phyloP scores from a whole-genome alignment of 805 yeast genomes.

The Nakazawaea ambrosiae region DNA sequence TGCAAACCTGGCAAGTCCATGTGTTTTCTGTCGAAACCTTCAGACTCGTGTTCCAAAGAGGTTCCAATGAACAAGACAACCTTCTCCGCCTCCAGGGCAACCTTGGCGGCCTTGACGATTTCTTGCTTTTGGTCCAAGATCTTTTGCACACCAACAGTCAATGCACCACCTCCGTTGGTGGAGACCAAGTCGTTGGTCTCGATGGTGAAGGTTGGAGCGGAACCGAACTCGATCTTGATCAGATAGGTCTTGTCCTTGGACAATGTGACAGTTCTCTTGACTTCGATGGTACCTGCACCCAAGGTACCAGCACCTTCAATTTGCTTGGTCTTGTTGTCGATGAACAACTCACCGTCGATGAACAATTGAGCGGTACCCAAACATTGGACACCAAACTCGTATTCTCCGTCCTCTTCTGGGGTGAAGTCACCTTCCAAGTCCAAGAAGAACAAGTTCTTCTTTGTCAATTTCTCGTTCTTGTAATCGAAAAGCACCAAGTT shows the following conservation, averaged over 20 bases:
- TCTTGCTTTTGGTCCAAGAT: constrained; percentile 23
- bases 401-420: constrained; percentile 31
- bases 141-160: constrained; percentile 26
- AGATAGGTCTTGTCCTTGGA: constrained; percentile 28
- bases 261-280: constrained; percentile 20
- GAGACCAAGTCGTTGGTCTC: constrained; percentile 15
- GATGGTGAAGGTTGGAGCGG: constrained; percentile 28
- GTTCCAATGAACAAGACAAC: constrained; percentile 47
- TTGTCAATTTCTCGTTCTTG: constrained; percentile 13
- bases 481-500: constrained; percentile 19
- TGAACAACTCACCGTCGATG: constrained; percentile 33
- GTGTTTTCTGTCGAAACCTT: constrained; percentile 47
- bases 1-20: constrained; percentile 46
- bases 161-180: constrained; percentile 29
- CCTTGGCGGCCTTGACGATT: constrained; percentile 34
- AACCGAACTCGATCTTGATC: constrained; percentile 34
- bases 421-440: constrained; percentile 31
- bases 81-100: constrained; percentile 46
- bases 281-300: constrained; percentile 36
- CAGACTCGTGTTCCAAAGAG: constrained; percentile 50
- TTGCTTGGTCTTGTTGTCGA: constrained; percentile 39
- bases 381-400: constrained; percentile 31
- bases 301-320: constrained; percentile 31
- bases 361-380: constrained; percentile 37
- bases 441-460: constrained; percentile 26